Percentiles rank a stretch among this genome's conserved stretches.
These are phyloP conservation scores for Fragosphaeria purpurea DNA, from an alignment of 2,329 filamentous ascomycete genomes.

Conservation along the genomic window DNA sequence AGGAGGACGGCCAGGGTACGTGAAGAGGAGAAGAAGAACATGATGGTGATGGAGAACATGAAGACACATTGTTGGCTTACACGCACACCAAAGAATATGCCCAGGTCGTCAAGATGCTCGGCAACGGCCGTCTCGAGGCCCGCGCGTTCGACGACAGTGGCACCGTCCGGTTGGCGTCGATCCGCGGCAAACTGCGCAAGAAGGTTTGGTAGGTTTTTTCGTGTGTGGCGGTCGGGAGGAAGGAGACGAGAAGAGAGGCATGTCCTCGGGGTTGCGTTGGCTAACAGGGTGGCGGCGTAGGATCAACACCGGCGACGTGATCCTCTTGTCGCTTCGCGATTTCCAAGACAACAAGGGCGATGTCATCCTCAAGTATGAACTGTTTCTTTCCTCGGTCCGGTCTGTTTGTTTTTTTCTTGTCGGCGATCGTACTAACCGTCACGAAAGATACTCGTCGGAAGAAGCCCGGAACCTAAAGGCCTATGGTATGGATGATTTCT, in stretches of 20 bases:
- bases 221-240: conserved; percentile 22
- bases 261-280: too few species aligned
- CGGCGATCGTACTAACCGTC: too few species aligned
- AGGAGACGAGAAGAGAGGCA: conserved; percentile 46
- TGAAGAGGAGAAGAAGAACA: neutral
- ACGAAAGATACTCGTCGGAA: conserved; percentile 59
- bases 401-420: neutral
- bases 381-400: neutral
- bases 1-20: conserved; percentile 79
- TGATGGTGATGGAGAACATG: too few species aligned
- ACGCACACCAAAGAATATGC: conserved; percentile 35
- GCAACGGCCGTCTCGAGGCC: conserved; percentile 70
- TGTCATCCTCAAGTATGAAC: conserved; percentile 70
- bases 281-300: neutral
- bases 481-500: conserved; percentile 37
- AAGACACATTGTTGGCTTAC: neutral
- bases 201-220: conserved; percentile 65
- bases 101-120: conserved; percentile 51
- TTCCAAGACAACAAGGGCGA: conserved; percentile 88
- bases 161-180: conserved; percentile 60
- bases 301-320: conserved; percentile 84
- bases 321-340: conserved; percentile 68
- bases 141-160: conserved; percentile 92
- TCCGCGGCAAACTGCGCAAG: conserved; percentile 92
- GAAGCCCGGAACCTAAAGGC: conserved; percentile 92